A percentile compares a stretch with the other conserved stretches of the same genome.
These are phyloP conservation scores for Rosa chinensis DNA, from an alignment of 306 rosid species.

Conservation along the genomic window DNA sequence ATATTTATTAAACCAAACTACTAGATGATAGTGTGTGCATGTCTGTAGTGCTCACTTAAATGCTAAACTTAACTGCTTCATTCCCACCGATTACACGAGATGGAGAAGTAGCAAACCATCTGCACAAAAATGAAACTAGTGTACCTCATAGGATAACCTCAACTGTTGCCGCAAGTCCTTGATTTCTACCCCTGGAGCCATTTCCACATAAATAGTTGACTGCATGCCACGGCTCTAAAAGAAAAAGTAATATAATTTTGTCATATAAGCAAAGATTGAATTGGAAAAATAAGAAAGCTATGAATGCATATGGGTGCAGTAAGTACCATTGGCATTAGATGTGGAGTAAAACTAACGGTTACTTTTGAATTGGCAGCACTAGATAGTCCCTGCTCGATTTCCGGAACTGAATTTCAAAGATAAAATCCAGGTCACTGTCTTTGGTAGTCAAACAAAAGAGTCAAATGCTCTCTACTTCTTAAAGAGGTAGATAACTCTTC, in stretches of 20 bases:
- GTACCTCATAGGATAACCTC: conserved; percentile 69
- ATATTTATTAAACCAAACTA: neutral
- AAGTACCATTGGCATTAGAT: conserved; percentile 89
- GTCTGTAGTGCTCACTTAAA: neutral
- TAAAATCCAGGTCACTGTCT: conserved; percentile 23
- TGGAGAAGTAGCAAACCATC: conserved; percentile 20
- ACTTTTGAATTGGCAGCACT: conserved; percentile 74
- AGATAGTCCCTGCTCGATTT: conserved; percentile 88
- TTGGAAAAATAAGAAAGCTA: conserved; percentile 8
- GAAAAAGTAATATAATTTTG: conserved; percentile 16
- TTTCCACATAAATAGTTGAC: conserved; percentile 87
- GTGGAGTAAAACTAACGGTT: conserved; percentile 89
- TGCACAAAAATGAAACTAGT: conserved; percentile 8
- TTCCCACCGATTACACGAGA: neutral
- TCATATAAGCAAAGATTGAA: conserved; percentile 15
- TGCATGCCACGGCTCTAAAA: conserved; percentile 92
- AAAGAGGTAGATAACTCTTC: neutral
- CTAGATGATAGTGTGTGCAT: neutral
- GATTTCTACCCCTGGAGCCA: conserved; percentile 69
- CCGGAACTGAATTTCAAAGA: conserved; percentile 70
- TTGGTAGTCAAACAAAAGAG: conserved; percentile 1
- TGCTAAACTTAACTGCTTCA: neutral
- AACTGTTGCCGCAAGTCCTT: conserved; percentile 73
- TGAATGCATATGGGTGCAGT: conserved; percentile 2
- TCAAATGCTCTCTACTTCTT: neutral